Conservation (phyloP, 306 rosid species). For the Lathyrus aphaca region DNA sequence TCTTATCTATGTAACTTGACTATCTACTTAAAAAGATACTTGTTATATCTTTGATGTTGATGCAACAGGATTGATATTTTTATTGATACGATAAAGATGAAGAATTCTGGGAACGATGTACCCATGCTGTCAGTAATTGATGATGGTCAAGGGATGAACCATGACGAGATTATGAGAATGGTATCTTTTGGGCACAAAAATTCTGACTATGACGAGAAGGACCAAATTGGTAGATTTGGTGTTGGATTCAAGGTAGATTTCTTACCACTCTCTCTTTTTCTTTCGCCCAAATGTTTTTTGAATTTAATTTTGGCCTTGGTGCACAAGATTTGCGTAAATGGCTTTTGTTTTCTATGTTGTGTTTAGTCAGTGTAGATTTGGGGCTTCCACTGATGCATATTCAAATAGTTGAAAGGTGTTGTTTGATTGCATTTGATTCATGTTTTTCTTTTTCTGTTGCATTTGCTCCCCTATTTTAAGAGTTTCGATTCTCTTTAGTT, state of each 20-base stretch:
- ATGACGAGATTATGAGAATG: slow-evolving; percentile 56
- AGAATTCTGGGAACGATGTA: slow-evolving; percentile 43
- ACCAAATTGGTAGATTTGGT: slow-evolving; percentile 65
- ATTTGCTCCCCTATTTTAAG: background rate
- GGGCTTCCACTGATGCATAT: slow-evolving; percentile 6
- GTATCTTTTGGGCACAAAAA: slow-evolving; percentile 56
- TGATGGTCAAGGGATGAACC: slow-evolving; percentile 65
- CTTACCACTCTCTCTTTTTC: background rate
- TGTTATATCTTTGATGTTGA: slow-evolving; percentile 27
- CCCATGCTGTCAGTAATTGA: slow-evolving; percentile 58
- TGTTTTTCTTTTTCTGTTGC: background rate
- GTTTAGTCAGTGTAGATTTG: background rate
- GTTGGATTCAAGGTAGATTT: slow-evolving; percentile 61
- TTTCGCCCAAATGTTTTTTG: background rate
- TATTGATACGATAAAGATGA: slow-evolving; percentile 50
- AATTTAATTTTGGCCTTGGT: slow-evolving; percentile 8
- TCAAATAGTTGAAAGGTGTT: slow-evolving; percentile 9
- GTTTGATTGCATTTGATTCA: background rate
- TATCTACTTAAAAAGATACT: background rate
- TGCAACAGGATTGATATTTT: slow-evolving; percentile 55
- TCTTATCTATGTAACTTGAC: background rate
- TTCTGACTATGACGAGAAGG: slow-evolving; percentile 38
- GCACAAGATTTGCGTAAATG: slow-evolving; percentile 5
- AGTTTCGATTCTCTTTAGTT: background rate
- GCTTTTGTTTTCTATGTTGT: slow-evolving; percentile 7